Evolutionary conservation across 2,329 filamentous ascomycete genomes (phyloP).

Genomic region (Delphinella strobiligena): DNA sequence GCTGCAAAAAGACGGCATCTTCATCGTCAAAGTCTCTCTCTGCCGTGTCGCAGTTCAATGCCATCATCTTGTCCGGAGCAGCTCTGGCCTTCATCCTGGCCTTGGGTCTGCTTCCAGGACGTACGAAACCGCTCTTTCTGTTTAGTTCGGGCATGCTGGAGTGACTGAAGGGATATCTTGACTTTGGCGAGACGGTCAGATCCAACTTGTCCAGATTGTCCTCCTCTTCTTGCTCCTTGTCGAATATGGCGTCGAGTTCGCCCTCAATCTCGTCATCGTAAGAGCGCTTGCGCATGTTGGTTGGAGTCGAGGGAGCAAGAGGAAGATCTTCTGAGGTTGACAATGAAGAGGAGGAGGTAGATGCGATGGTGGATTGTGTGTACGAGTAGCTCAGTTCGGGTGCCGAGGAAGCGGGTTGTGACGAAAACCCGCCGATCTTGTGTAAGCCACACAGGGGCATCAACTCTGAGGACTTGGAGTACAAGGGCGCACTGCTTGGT

Average conservation of each 20-base stretch:
- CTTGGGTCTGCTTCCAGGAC: slow-evolving; percentile 6
- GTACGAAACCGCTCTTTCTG: not conserved
- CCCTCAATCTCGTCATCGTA: slow-evolving; percentile 25
- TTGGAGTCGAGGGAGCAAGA: slow-evolving; percentile 3
- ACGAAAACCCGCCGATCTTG: slow-evolving; percentile 56
- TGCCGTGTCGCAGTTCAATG: not conserved
- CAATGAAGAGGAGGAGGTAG: slow-evolving; percentile 17
- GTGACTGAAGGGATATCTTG: slow-evolving; percentile 3
- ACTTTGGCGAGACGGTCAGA: not conserved
- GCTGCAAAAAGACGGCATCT: slow-evolving; percentile 7
- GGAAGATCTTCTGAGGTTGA: too few species aligned
- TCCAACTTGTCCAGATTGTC: not conserved
- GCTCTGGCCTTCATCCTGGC: slow-evolving; percentile 3
- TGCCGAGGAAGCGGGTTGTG: slow-evolving; percentile 36
- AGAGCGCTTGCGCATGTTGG: slow-evolving; percentile 17
- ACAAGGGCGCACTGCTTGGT: slow-evolving; percentile 1
- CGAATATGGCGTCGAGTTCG: slow-evolving; percentile 23
- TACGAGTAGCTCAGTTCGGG: slow-evolving; percentile 21
- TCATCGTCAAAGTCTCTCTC: slow-evolving; percentile 5
- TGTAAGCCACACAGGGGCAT: slow-evolving; percentile 71
- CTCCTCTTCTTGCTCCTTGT: slow-evolving; percentile 12
- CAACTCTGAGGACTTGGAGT: slow-evolving; percentile 43
- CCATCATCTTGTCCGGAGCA: not conserved
- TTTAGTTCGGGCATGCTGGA: slow-evolving; percentile 4
- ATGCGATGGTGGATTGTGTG: slow-evolving; percentile 25